Evolutionary conservation across 345 rosid species (phyloP).

Genomic region (Eucalyptus virginea): DNA sequence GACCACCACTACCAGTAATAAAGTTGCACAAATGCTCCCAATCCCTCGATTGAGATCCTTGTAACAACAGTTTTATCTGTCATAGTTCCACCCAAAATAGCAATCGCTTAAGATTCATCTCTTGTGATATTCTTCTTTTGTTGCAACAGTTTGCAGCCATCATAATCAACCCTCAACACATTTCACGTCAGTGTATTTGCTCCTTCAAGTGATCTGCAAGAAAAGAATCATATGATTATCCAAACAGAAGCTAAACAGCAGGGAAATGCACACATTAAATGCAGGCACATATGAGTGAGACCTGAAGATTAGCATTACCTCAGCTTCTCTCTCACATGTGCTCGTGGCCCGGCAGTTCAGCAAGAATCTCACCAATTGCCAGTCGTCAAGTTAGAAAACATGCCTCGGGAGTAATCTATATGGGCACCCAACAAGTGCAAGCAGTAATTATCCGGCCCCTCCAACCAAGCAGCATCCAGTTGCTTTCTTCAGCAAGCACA

Average conservation of each 20-base stretch:
- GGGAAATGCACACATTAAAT: neutral
- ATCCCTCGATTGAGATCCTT: neutral
- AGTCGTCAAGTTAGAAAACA: neutral
- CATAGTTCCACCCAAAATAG: neutral
- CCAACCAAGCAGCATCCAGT: conserved; percentile 93
- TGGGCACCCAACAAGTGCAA: conserved; percentile 69
- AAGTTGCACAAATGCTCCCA: neutral
- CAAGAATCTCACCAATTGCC: neutral
- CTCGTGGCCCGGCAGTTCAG: neutral
- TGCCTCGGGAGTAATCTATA: neutral
- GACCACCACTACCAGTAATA: neutral
- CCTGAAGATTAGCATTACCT: neutral
- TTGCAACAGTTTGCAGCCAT: neutral
- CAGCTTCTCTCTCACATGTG: neutral
- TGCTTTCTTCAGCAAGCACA: conserved; percentile 45
- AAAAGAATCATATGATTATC: neutral
- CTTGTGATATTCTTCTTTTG: neutral
- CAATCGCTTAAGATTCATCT: neutral
- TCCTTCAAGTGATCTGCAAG: neutral
- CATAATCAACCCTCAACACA: neutral
- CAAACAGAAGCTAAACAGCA: neutral
- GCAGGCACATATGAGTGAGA: neutral
- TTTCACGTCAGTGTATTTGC: neutral
- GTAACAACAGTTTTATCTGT: neutral
- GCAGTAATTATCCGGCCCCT: conserved; percentile 69